Evolutionary conservation across 2,329 filamentous ascomycete species (phyloP).

Genomic region (Epichloe baconii): DNA sequence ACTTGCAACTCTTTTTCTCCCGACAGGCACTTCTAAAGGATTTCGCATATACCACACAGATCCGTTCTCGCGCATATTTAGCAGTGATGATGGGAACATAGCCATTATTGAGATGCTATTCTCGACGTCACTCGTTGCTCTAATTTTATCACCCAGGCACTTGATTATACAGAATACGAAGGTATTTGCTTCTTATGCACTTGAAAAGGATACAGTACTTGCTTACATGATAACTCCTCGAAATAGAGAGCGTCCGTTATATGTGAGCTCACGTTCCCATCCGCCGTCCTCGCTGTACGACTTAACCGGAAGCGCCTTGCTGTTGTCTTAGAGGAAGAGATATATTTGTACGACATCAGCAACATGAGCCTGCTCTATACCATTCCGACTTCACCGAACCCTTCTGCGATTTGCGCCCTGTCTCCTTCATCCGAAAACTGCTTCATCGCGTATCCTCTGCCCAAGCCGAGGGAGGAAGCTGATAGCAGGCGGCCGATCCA

Average conservation of each 20-base stretch:
- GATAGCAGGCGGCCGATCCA: conserved; percentile 56
- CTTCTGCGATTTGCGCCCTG: conserved; percentile 78
- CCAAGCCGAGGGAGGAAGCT: conserved; percentile 52
- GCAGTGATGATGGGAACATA: conserved; percentile 88
- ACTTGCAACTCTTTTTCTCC: neutral
- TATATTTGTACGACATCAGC: conserved; percentile 96
- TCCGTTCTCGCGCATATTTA: conserved; percentile 88
- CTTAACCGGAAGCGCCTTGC: conserved; percentile 89
- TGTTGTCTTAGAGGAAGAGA: conserved; percentile 87
- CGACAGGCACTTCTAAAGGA: conserved; percentile 71
- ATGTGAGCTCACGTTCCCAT: conserved; percentile 96
- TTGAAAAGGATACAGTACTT: neutral
- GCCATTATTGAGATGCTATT: conserved; percentile 98
- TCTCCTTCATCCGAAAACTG: conserved; percentile 93
- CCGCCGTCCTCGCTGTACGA: conserved; percentile 86
- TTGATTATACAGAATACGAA: conserved; percentile 97
- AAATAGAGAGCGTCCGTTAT: conserved; percentile 61
- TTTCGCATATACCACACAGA: conserved; percentile 97
- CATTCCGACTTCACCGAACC: conserved; percentile 88
- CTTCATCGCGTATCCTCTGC: conserved; percentile 87
- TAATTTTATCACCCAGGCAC: conserved; percentile 82
- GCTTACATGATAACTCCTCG: neutral
- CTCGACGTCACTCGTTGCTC: conserved; percentile 87
- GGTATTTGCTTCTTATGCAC: conserved; percentile 31
- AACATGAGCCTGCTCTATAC: conserved; percentile 94